Percentiles rank a stretch among this genome's conserved stretches.
Evolutionary conservation across 2,329 filamentous ascomycete species (phyloP).

Genomic region (Chaetomium sp.): DNA sequence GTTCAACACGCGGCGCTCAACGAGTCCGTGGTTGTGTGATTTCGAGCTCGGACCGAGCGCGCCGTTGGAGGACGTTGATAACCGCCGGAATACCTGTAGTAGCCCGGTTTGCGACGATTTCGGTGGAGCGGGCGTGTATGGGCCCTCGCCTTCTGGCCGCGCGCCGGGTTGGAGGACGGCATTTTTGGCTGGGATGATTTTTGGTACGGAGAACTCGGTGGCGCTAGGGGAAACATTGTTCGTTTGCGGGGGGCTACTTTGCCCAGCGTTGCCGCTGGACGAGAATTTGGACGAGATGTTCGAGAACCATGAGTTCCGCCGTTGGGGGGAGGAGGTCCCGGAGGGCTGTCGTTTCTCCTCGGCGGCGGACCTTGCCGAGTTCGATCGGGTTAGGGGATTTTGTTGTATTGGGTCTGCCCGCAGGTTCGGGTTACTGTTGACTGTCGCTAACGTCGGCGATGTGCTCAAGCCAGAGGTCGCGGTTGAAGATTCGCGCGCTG

Average conservation of each 20-base stretch:
- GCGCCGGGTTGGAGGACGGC: slow-evolving; percentile 53
- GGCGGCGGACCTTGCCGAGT: slow-evolving; percentile 28
- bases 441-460: slow-evolving; percentile 1
- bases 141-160: slow-evolving; percentile 53
- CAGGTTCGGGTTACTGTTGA: slow-evolving; percentile 6
- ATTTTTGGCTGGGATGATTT: slow-evolving; percentile 46
- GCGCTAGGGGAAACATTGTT: slow-evolving; percentile 32
- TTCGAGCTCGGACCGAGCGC: slow-evolving; percentile 41
- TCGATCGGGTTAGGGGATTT: slow-evolving; percentile 22
- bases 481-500: slow-evolving; percentile 15
- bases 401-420: slow-evolving; percentile 4
- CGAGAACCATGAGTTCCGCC: slow-evolving; percentile 84
- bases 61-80: slow-evolving; percentile 59
- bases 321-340: slow-evolving; percentile 34
- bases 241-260: slow-evolving; percentile 30
- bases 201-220: slow-evolving; percentile 42
- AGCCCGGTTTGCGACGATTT: slow-evolving; percentile 64
- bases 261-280: slow-evolving; percentile 39
- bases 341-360: slow-evolving; percentile 28
- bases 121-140: slow-evolving; percentile 69
- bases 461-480: slow-evolving; percentile 2
- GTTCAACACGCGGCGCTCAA: slow-evolving; percentile 77
- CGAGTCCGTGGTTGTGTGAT: slow-evolving; percentile 58
- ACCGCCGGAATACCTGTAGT: slow-evolving; percentile 71
- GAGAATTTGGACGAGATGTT: slow-evolving; percentile 92